These are phyloP conservation scores for Nicotiana undulata DNA, from an alignment of 257 asterid genomes.

Conservation along the genomic window DNA sequence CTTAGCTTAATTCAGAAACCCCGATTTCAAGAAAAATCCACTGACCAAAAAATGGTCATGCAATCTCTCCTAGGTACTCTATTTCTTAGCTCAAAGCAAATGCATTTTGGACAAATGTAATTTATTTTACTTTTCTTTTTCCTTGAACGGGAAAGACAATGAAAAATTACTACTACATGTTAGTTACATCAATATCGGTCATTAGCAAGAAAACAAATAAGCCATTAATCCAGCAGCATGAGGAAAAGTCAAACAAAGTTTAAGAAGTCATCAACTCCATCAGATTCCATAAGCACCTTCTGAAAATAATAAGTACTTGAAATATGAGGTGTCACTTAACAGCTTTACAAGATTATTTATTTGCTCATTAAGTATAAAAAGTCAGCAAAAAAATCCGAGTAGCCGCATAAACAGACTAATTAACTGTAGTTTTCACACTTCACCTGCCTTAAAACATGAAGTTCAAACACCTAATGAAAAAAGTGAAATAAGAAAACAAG, in stretches of 20 bases:
- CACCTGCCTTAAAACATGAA: background rate
- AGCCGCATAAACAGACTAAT: background rate
- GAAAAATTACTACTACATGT: background rate
- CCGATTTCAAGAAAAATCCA: background rate
- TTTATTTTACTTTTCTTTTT: background rate
- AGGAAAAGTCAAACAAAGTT: background rate
- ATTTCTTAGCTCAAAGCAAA: background rate
- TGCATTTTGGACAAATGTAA: background rate
- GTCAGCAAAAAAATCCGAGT: background rate
- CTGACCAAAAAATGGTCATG: background rate
- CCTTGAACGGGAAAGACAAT: background rate
- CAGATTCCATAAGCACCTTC: background rate
- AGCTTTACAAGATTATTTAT: background rate
- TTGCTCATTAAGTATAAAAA: background rate
- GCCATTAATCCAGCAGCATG: background rate
- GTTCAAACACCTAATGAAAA: background rate
- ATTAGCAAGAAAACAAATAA: background rate
- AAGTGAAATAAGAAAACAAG: constrained; percentile 6
- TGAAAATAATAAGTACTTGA: background rate
- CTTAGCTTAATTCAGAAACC: background rate
- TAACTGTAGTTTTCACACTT: background rate
- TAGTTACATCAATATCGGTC: background rate
- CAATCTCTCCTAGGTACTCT: background rate
- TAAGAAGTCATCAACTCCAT: background rate
- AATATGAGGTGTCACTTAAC: background rate